Evolutionary conservation across 805 yeast species (phyloP).

Genomic region (Ogataea populi-albae): DNA sequence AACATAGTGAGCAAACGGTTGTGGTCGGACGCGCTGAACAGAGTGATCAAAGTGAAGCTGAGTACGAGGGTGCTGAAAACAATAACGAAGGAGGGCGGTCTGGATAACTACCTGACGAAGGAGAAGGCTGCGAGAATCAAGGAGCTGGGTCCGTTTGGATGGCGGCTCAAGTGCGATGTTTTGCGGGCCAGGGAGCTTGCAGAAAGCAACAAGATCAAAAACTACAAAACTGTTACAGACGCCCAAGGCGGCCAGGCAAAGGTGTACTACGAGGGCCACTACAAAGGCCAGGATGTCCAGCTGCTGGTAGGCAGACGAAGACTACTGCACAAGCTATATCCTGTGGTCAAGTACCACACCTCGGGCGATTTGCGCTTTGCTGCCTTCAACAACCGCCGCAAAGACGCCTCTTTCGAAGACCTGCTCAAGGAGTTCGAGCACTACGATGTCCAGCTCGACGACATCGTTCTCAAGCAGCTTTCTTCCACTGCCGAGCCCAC

Average conservation of each 20-base stretch:
- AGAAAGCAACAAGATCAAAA: slow-evolving; percentile 37
- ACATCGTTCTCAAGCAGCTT: slow-evolving; percentile 5
- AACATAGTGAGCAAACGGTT: slow-evolving; percentile 72
- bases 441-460: slow-evolving; percentile 38
- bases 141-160: slow-evolving; percentile 89
- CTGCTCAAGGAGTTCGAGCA: slow-evolving; percentile 48
- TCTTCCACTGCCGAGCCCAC: too few relatives aligned
- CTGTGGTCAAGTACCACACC: slow-evolving; percentile 43
- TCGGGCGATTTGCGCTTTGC: slow-evolving; percentile 43
- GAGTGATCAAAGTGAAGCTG: slow-evolving; percentile 54
- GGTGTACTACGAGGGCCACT: slow-evolving; percentile 48
- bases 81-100: slow-evolving; percentile 90
- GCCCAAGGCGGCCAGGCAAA: slow-evolving; percentile 33
- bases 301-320: slow-evolving; percentile 64
- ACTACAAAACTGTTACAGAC: slow-evolving; percentile 29
- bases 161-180: slow-evolving; percentile 81
- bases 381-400: slow-evolving; percentile 44
- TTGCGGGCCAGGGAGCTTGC: slow-evolving; percentile 44
- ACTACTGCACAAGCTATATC: slow-evolving; percentile 53
- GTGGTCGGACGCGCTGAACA: slow-evolving; percentile 79
- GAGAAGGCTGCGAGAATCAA: slow-evolving; percentile 87
- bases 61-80: slow-evolving; percentile 83
- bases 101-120: slow-evolving; percentile 83
- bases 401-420: slow-evolving; percentile 44
- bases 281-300: slow-evolving; percentile 42